Evolutionary conservation across 805 yeast genomes (phyloP), one percentile per base, ranked within the genome.

Genomic region (Saturnispora quitensis): DNA sequence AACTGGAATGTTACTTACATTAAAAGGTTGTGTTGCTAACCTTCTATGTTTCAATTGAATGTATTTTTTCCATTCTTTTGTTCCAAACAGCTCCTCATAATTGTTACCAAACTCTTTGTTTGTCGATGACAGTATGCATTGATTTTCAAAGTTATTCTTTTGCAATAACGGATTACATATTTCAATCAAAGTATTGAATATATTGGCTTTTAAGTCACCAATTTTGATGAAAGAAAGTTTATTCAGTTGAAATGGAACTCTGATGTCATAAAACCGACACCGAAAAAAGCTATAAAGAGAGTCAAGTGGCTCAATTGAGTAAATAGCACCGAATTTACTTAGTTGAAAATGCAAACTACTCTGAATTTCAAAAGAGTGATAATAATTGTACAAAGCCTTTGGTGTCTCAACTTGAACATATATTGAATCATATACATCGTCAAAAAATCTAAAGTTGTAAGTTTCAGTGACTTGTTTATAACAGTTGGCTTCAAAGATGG

Each of bases 251-350:
- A 69, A 65, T 2, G 73, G 63, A 18, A 68, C 60, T 40, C 73
- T 60, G 22, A 69, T 55, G 51, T 70, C 73, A 50, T 55, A 68
- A 53, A 59, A 70, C 18, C 62, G 64, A 45, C 72, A 67, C 40
- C 58, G 48, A 45, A 62, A 65, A 22, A 52, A 54, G 12, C 20
- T 28, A 20, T 27, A 28, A n/a, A 50, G 51, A 8, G 51, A 45
- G 6, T 53, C 44, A 7, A 50, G 13, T 15, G 50, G 42, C 0
- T 49, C 43, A 17, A 59, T 49, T 33, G 48, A 36, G 24, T 55
- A 55, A 7, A 64, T 52, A 7, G 50, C 36, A 12, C 69, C 68
- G 57, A 57, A 62, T 46, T 52, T 59, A 13, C 56, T 46, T 44
- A 65, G 47, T 24, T 57, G 54, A 17, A 54, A 46, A 35, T 50